A percentile compares a stretch with the other conserved stretches of the same genome.
Conservation (phyloP, 1,284 basidiomycete genomes). For the Trichosporon asahii region DNA sequence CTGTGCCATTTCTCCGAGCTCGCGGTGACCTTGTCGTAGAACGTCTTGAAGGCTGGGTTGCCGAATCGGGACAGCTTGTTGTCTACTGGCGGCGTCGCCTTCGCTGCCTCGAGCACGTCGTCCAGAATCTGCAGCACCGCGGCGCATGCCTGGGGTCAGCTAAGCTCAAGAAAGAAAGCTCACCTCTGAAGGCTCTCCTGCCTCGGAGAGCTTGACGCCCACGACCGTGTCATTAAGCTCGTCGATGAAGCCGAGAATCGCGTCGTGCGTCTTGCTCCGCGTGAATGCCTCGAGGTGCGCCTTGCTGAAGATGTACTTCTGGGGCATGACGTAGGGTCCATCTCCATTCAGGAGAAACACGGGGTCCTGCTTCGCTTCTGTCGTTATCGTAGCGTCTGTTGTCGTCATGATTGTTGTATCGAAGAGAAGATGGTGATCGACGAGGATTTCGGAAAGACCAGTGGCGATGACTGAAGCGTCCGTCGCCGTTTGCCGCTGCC, state of each 20-base stretch:
- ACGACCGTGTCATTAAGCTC: constrained; percentile 72
- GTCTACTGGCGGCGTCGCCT: constrained; percentile 76
- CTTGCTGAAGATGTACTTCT: constrained; percentile 74
- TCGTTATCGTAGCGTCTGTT: not conserved
- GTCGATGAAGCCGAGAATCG: constrained; percentile 71
- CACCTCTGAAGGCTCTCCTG: constrained; percentile 61
- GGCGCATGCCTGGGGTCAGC: constrained; percentile 58
- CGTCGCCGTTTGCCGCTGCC: not conserved
- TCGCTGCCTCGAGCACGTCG: constrained; percentile 64
- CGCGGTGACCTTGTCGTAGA: constrained; percentile 76
- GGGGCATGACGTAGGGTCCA: constrained; percentile 40
- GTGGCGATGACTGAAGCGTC: not conserved
- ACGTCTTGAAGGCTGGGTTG: constrained; percentile 91
- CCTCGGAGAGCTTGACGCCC: constrained; percentile 71
- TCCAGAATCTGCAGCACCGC: constrained; percentile 65
- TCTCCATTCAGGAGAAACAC: constrained; percentile 17
- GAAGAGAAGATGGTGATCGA: not conserved
- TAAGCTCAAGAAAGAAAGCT: constrained; percentile 35
- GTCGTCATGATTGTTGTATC: constrained; percentile 3
- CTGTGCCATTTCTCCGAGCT: constrained; percentile 59
- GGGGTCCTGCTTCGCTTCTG: constrained; percentile 5
- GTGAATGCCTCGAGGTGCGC: constrained; percentile 82
- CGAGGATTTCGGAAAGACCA: not conserved
- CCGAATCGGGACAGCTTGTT: constrained; percentile 92
- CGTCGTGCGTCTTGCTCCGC: constrained; percentile 65